These are phyloP conservation scores for Eucalyptus victrix DNA, from an alignment of 345 rosid genomes.

Conservation along the genomic window DNA sequence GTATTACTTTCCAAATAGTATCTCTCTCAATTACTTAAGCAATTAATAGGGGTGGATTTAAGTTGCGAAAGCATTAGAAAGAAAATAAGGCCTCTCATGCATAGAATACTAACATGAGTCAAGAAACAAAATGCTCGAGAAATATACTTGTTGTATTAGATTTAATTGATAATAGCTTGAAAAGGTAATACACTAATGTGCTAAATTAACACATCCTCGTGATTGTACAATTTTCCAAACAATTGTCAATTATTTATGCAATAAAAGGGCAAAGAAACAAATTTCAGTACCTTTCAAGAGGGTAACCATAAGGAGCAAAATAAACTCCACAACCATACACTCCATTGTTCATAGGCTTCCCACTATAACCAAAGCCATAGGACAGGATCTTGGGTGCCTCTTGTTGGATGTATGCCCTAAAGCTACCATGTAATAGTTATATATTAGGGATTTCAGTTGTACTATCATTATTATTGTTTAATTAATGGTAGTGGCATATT, in stretches of 20 bases:
- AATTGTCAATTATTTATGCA: background rate
- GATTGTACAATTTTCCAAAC: background rate
- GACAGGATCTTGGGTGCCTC: constrained; percentile 16
- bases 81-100: background rate
- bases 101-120: background rate
- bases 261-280: background rate
- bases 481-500: too few relatives aligned
- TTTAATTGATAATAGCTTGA: background rate
- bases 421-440: too few relatives aligned
- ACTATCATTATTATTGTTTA: too few relatives aligned
- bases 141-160: background rate
- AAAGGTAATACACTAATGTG: background rate
- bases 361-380: constrained; percentile 39
- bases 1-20: background rate
- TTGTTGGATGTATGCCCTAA: too few relatives aligned
- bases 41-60: background rate
- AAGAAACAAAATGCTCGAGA: background rate
- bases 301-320: constrained; percentile 49
- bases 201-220: background rate
- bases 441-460: too few relatives aligned
- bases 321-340: constrained; percentile 52
- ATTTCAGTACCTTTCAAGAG: constrained; percentile 45
- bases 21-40: background rate
- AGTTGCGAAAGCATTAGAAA: background rate
- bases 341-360: constrained; percentile 12